Evolutionary conservation across 345 rosid species (phyloP).

Genomic region (Bruguiera sexangula): DNA sequence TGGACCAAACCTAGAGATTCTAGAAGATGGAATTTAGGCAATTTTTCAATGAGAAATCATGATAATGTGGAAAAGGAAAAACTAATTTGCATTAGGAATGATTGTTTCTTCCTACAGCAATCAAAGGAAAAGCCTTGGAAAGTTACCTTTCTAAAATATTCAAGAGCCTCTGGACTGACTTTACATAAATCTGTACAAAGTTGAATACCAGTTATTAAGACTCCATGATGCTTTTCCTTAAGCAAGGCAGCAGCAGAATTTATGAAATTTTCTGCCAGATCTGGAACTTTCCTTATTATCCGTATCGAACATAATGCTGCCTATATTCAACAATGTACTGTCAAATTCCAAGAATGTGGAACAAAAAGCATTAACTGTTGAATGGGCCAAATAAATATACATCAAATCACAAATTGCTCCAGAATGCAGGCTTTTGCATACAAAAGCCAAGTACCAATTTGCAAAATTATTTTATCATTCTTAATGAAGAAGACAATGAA

Average conservation of each 20-base stretch:
- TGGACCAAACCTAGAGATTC: conserved; percentile 3
- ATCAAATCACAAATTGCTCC: background rate
- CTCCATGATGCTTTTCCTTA: conserved; percentile 99
- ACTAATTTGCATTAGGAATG: background rate
- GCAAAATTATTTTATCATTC: too few relatives aligned
- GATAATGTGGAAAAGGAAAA: background rate
- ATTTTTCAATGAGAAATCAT: background rate
- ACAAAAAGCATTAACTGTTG: conserved; percentile 1
- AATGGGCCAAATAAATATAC: conserved; percentile 7
- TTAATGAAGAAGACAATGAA: too few relatives aligned
- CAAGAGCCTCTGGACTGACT: conserved; percentile 83
- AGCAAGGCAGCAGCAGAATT: conserved; percentile 83
- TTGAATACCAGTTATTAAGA: conserved; percentile 90
- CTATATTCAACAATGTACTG: conserved; percentile 39
- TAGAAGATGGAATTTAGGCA: background rate
- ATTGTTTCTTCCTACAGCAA: background rate
- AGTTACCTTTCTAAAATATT: conserved; percentile 81
- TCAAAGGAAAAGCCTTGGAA: conserved; percentile 10
- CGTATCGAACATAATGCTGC: conserved; percentile 96
- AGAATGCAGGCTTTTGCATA: too few relatives aligned
- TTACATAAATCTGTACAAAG: conserved; percentile 90
- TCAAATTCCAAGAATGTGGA: conserved; percentile 23
- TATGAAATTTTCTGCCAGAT: conserved; percentile 94
- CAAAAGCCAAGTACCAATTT: too few relatives aligned
- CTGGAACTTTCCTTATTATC: conserved; percentile 95